phyloP scores from a whole-genome alignment of 139 green algal genomes.

The Klebsormidium nitens region DNA sequence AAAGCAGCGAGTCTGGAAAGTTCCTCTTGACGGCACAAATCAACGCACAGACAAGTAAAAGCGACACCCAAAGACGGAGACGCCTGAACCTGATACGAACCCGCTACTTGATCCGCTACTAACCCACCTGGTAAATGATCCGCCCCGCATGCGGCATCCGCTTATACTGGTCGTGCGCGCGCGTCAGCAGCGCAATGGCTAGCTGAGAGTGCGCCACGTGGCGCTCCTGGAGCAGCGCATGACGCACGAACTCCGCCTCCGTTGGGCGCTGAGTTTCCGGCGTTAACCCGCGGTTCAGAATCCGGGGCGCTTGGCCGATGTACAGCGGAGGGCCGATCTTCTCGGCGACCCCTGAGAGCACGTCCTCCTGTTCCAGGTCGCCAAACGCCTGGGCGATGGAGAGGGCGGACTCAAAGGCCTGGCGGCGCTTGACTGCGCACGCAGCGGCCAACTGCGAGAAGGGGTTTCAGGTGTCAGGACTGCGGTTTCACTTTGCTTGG shows the following conservation, averaged over 20 bases:
- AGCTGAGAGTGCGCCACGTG: background rate
- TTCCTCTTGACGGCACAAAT: too few relatives aligned
- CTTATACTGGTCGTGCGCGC: slow-evolving; percentile 36
- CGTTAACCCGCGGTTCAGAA: slow-evolving; percentile 11
- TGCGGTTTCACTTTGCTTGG: too few relatives aligned
- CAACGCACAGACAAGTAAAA: too few relatives aligned
- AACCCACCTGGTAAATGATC: slow-evolving; percentile 13
- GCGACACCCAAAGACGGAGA: too few relatives aligned
- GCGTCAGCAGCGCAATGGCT: slow-evolving; percentile 34
- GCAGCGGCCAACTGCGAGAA: too few relatives aligned
- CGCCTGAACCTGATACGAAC: too few relatives aligned
- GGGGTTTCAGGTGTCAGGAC: too few relatives aligned
- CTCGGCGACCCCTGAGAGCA: slow-evolving; percentile 9
- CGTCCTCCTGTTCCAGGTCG: slow-evolving; percentile 5
- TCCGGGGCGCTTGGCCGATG: slow-evolving; percentile 21
- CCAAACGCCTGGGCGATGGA: slow-evolving; percentile 17
- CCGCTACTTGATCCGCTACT: too few relatives aligned
- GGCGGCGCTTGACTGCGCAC: slow-evolving; percentile 10
- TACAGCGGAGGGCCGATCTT: slow-evolving; percentile 22
- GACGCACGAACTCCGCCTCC: slow-evolving; percentile 24
- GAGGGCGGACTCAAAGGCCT: slow-evolving; percentile 22
- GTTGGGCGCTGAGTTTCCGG: slow-evolving; percentile 27
- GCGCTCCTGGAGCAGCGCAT: slow-evolving; percentile 15
- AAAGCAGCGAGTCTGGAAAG: too few relatives aligned
- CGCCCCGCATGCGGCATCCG: background rate